Conservation (phyloP, 306 rosid genomes). For the Datisca glomerata region DNA sequence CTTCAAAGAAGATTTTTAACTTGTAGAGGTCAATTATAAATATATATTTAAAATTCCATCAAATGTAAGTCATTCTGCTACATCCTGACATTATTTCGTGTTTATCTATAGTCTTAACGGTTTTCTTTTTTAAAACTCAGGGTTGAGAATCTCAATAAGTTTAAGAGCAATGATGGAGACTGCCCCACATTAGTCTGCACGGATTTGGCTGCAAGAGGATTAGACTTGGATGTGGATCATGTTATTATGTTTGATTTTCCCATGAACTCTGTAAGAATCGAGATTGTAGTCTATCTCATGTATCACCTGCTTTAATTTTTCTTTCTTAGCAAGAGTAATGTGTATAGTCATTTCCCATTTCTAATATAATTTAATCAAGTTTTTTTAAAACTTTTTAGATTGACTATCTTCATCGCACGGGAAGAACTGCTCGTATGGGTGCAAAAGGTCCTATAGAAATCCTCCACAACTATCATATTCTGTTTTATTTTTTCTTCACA, state of each 20-base stretch:
- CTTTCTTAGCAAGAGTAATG: neutral
- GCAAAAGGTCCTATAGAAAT: conserved; percentile 50
- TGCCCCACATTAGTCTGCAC: conserved; percentile 96
- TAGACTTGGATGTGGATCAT: conserved; percentile 93
- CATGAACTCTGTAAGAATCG: conserved; percentile 54
- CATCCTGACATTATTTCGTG: no score
- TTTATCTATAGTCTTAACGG: no score
- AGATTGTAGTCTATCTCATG: conserved; percentile 4
- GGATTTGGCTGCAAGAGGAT: conserved; percentile 94
- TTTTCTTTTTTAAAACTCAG: no score
- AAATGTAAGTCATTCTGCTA: neutral
- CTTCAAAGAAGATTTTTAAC: no score
- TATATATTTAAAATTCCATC: neutral
- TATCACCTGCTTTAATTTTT: neutral
- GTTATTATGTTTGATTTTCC: conserved; percentile 99
- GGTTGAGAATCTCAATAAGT: conserved; percentile 91
- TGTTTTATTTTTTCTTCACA: no score
- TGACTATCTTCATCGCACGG: conserved; percentile 93
- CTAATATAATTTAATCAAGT: neutral
- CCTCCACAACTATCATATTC: no score
- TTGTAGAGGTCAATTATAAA: no score
- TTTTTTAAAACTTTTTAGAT: conserved; percentile 31
- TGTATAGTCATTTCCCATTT: neutral
- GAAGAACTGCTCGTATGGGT: conserved; percentile 98
- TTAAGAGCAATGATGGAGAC: conserved; percentile 70